A percentile compares a stretch with the other conserved stretches of the same genome.
phyloP scores from a whole-genome alignment of 108 stramenopile species.

The Chaetoceros tenuissimus region DNA sequence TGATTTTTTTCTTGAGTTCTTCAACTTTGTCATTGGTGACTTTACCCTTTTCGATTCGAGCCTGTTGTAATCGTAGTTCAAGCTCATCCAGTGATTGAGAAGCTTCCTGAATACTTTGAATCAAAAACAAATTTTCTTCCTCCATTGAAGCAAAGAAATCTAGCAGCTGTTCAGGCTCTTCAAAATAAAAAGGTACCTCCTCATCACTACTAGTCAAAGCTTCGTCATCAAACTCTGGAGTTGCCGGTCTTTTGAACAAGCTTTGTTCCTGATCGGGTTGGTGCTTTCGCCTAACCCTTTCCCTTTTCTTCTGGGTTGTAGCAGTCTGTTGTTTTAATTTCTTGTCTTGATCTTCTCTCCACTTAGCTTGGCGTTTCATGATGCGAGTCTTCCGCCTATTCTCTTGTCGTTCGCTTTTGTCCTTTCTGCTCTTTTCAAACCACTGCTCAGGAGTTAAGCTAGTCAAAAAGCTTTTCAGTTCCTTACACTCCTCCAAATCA shows the following conservation, averaged over 20 bases:
- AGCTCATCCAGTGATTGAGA: conserved; percentile 61
- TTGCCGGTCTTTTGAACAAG: conserved; percentile 9
- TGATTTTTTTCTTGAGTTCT: no score
- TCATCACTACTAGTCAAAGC: conserved; percentile 29
- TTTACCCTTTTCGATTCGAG: no score
- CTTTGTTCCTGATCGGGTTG: neutral
- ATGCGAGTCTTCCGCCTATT: conserved; percentile 3
- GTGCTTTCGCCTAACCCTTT: neutral
- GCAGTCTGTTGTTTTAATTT: conserved; percentile 2
- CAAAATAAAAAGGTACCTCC: conserved; percentile 66
- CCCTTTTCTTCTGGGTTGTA: neutral
- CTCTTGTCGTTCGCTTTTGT: conserved; percentile 17
- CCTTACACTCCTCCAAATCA: conserved; percentile 52
- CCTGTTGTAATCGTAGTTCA: conserved; percentile 4
- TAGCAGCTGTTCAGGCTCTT: conserved; percentile 45
- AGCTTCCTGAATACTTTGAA: conserved; percentile 59
- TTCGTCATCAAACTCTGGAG: conserved; percentile 37
- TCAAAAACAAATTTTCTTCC: conserved; percentile 56
- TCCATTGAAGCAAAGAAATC: conserved; percentile 42
- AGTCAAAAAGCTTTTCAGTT: conserved; percentile 57
- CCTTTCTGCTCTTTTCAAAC: conserved; percentile 24
- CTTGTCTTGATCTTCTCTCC: conserved; percentile 4
- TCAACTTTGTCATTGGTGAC: no score
- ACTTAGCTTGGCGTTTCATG: conserved; percentile 8
- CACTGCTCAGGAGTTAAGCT: conserved; percentile 45